Evolutionary conservation across 2,329 filamentous ascomycete genomes (phyloP).

Genomic region (Erysiphe pulchra): DNA sequence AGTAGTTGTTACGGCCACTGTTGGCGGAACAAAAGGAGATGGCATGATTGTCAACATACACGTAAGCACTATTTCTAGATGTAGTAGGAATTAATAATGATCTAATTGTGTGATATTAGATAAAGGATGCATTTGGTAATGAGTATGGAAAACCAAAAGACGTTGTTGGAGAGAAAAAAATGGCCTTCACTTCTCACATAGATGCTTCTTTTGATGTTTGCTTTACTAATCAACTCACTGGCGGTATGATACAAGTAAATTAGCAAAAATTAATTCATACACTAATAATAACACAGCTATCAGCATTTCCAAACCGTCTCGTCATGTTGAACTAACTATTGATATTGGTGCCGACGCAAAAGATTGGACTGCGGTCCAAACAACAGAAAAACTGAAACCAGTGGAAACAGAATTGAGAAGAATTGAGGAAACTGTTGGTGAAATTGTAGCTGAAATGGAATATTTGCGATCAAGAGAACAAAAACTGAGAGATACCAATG

Average conservation of each 20-base stretch:
- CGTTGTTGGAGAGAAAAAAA: conserved; percentile 56
- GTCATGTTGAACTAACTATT: conserved; percentile 29
- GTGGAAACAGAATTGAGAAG: conserved; percentile 83
- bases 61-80: conserved; percentile 25
- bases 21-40: conserved; percentile 69
- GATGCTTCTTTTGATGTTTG: conserved; percentile 92
- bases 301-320: conserved; percentile 19
- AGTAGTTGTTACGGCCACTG: conserved; percentile 79
- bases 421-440: conserved; percentile 70
- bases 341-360: conserved; percentile 33
- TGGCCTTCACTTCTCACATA: conserved; percentile 77
- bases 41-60: conserved; percentile 87
- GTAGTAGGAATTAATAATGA: background rate
- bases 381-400: conserved; percentile 90
- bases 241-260: conserved; percentile 26
- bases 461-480: conserved; percentile 77
- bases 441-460: conserved; percentile 88
- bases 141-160: conserved; percentile 85
- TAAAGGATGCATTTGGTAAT: conserved; percentile 84
- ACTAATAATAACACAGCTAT: conserved; percentile 3
- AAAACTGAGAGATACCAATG: conserved; percentile 92
- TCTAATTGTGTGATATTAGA: conserved; percentile 25
- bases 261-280: background rate
- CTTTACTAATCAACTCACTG: conserved; percentile 62
- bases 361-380: conserved; percentile 93